These are phyloP conservation scores for Schoenoplectus tabernaemontani DNA, from an alignment of 202 grass and related monocot species.

Conservation along the genomic window DNA sequence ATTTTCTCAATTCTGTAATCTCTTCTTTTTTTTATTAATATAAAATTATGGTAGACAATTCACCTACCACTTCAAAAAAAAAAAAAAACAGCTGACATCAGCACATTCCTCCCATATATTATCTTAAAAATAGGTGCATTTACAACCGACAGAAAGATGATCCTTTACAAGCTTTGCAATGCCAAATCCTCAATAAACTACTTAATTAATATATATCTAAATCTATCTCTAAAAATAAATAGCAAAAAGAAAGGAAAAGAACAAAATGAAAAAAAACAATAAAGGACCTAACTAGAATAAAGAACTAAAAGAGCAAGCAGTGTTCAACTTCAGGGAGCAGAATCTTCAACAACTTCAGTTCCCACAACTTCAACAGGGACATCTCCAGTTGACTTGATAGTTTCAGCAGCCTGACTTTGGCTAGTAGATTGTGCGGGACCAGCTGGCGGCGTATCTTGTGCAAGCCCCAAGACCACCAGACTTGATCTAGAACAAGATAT, in stretches of 20 bases:
- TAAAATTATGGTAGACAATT: too few species aligned
- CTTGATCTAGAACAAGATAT: constrained; percentile 45
- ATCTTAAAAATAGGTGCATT: background rate
- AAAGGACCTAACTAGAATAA: background rate
- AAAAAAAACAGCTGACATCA: background rate
- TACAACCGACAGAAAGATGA: background rate
- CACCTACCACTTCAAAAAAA: too few species aligned
- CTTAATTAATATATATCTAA: background rate
- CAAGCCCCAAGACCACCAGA: constrained; percentile 74
- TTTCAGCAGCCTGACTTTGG: constrained; percentile 65
- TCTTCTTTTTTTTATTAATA: too few species aligned
- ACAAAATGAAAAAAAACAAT: background rate
- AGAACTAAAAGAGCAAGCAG: background rate
- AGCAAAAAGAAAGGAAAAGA: background rate
- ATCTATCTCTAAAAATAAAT: background rate
- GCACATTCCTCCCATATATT: background rate
- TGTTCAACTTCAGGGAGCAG: background rate
- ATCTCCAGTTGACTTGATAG: constrained; percentile 65
- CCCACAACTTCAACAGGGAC: constrained; percentile 28
- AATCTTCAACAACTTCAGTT: constrained; percentile 16
- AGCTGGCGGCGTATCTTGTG: constrained; percentile 46
- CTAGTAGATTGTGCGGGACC: constrained; percentile 28
- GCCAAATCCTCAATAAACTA: background rate
- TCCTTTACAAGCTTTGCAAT: background rate
- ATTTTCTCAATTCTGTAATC: too few species aligned